Base-by-base conservation (phyloP, 805 yeast species). In the Grigorovia jiainica region DNA sequence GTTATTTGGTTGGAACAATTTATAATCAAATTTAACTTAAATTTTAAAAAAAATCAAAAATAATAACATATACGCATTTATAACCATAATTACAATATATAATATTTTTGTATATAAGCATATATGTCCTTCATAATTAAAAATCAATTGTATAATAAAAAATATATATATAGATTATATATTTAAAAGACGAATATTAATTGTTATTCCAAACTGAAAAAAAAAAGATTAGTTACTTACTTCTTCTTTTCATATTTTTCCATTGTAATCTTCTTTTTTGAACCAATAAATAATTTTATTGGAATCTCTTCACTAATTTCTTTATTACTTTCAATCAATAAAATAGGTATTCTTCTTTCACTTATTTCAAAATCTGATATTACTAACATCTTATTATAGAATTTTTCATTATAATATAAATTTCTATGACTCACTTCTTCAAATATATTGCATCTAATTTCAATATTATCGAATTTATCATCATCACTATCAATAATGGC, bases 1-100 rank as follows among this genome's bases (percentile, higher is more conserved):
- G 60, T 54, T 75, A 30, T 75, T 75, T 53, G 79, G 79, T 2
- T 75, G 78, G 77, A 77, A 73, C 39, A 74, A 73, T 43, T 50
- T 70, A 37, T 65, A 44, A 53, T 19, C 2, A 18, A 21, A 9
- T 34, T 19, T 29, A 20, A 11, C 33, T 11, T n/a, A n/a, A n/a
- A n/a, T n/a, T n/a, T n/a, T 10, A 24, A 24, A 24, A 13, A 24
- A 24, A 24, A 24, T 13, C 4, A 24, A 24, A 24, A 24, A 7
- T 3, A 24, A 13, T 10, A 7, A 24, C 13, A 24, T n/a, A n/a
- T n/a, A n/a, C n/a, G n/a, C n/a, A n/a, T n/a, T n/a, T n/a, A n/a
- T n/a, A n/a, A n/a, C n/a, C n/a, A n/a, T n/a, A n/a, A n/a, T n/a
- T n/a, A n/a, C n/a, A n/a, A n/a, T n/a, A n/a, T n/a, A n/a, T n/a